Conservation (phyloP, 1,139 yeast species). For the Pneumocystis carinii region DNA sequence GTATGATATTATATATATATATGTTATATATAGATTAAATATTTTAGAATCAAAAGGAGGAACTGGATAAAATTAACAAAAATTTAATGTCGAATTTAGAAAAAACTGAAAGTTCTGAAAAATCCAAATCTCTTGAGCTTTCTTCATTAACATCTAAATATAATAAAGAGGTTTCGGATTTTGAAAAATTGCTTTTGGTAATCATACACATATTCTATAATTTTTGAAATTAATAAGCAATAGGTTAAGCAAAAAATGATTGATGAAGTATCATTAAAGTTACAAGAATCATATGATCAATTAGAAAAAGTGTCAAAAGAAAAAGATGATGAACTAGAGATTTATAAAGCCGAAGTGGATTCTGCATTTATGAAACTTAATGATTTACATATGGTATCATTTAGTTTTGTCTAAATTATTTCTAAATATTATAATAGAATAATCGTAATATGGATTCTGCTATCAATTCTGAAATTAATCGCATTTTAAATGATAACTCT, state of each 20-base stretch:
- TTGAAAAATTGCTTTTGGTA: conserved; percentile 19
- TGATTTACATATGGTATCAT: conserved; percentile 24
- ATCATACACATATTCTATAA: not conserved
- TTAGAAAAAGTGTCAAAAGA: conserved; percentile 41
- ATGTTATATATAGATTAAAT: not conserved
- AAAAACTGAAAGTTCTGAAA: conserved; percentile 48
- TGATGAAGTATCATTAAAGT: not conserved
- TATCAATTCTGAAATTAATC: conserved; percentile 45
- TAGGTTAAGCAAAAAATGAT: not conserved
- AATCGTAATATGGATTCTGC: conserved; percentile 41
- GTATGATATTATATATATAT: conserved; percentile 28
- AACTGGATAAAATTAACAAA: conserved; percentile 51
- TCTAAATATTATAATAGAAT: conserved; percentile 7
- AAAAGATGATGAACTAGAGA: conserved; percentile 66
- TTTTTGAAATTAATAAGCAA: not conserved
- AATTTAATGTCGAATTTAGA: conserved; percentile 50
- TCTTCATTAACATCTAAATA: conserved; percentile 49
- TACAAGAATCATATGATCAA: conserved; percentile 18
- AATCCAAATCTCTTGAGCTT: conserved; percentile 52
- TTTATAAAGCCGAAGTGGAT: conserved; percentile 38
- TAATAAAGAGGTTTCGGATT: conserved; percentile 31
- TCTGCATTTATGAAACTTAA: conserved; percentile 50
- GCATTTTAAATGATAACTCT: conserved; percentile 36
- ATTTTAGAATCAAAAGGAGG: conserved; percentile 35
- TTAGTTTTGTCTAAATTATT: not conserved